phyloP scores from a whole-genome alignment of 495 filamentous ascomycete genomes.

The Amphirosellinia nigrospora region DNA sequence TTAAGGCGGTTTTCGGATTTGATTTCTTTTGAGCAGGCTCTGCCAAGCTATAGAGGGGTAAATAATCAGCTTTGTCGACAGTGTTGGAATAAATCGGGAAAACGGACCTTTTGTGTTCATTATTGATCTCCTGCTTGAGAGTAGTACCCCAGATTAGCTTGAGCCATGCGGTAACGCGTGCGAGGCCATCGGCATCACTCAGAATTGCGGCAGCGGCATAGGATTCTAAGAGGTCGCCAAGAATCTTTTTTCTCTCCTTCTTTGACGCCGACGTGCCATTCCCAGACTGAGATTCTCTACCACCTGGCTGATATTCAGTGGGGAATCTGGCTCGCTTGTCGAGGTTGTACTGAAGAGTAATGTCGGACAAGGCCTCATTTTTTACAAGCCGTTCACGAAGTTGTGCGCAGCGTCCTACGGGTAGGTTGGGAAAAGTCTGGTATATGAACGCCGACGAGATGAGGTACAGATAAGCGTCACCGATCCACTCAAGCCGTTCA shows the following conservation, averaged over 20 bases:
- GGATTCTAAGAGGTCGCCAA: conserved; percentile 87
- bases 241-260: conserved; percentile 66
- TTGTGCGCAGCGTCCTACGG: conserved; percentile 66
- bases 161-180: conserved; percentile 69
- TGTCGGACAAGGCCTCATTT: conserved; percentile 75
- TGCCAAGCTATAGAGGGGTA: conserved; percentile 14
- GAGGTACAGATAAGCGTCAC: conserved; percentile 76
- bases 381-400: conserved; percentile 74
- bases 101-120: conserved; percentile 33
- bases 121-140: conserved; percentile 50
- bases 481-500: conserved; percentile 76
- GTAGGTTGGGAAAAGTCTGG: conserved; percentile 63
- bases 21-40: conserved; percentile 30
- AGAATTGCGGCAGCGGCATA: conserved; percentile 81
- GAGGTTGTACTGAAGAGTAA: conserved; percentile 69
- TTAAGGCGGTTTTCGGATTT: conserved; percentile 58
- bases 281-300: conserved; percentile 27
- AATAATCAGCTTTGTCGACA: conserved; percentile 10
- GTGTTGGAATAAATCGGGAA: conserved; percentile 26
- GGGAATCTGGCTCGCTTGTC: conserved; percentile 63
- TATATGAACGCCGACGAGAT: conserved; percentile 70
- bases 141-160: conserved; percentile 66
- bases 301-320: conserved; percentile 45
- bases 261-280: conserved; percentile 47
- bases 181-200: conserved; percentile 66